Percentiles rank a stretch among this genome's conserved stretches.
phyloP scores from a whole-genome alignment of 805 yeast species.

The Candida namnaoensis region DNA sequence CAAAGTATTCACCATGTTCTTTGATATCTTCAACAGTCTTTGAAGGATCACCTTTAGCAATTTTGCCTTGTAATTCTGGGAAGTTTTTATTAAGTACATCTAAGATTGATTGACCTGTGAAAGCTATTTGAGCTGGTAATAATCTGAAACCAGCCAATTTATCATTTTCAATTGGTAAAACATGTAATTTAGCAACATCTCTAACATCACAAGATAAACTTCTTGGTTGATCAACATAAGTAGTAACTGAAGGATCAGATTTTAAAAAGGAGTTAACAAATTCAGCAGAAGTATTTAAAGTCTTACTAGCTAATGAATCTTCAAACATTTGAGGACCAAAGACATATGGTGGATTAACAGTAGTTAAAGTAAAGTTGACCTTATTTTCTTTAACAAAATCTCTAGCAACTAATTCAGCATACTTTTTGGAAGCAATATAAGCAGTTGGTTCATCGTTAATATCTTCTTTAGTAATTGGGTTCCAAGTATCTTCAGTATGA shows the following conservation, averaged over 20 bases:
- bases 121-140: conserved; percentile 16
- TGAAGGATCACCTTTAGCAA: conserved; percentile 32
- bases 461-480: conserved; percentile 42
- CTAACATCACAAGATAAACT: conserved; percentile 29
- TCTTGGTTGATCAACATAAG: conserved; percentile 8
- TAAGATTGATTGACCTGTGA: conserved; percentile 16
- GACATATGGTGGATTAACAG: conserved; percentile 48
- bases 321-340: conserved; percentile 54
- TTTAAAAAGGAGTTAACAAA: conserved; percentile 20
- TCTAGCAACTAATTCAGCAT: conserved; percentile 59
- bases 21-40: conserved; percentile 10
- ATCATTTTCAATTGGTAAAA: conserved; percentile 23
- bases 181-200: conserved; percentile 38
- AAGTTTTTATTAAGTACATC: conserved; percentile 22
- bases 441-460: conserved; percentile 30
- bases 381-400: conserved; percentile 28
- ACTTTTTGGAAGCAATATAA: conserved; percentile 51
- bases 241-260: conserved; percentile 15
- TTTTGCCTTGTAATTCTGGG: conserved; percentile 30
- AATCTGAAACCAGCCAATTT: conserved; percentile 20
- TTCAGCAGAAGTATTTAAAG: conserved; percentile 35
- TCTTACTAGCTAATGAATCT: conserved; percentile 28
- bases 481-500: conserved; percentile 35
- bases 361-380: conserved; percentile 31
- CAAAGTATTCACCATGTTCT: conserved; percentile 4